phyloP scores from a whole-genome alignment of 1,284 basidiomycete species.

The Cutaneotrichosporon cutaneum region DNA sequence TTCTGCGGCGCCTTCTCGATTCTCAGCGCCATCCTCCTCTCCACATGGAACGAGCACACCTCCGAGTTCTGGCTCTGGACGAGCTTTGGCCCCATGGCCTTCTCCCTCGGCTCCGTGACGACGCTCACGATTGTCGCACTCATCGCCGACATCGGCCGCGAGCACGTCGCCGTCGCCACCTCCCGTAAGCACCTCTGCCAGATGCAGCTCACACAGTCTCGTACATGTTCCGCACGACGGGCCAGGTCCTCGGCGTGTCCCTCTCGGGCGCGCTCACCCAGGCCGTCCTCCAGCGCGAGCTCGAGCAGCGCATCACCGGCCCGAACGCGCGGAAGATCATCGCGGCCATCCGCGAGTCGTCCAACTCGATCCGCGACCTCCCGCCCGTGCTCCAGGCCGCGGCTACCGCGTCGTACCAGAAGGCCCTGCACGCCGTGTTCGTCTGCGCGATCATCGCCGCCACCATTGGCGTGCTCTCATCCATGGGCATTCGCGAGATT shows the following conservation, averaged over 20 bases:
- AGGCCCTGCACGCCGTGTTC: conserved; percentile 81
- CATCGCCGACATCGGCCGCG: conserved; percentile 73
- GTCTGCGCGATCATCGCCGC: conserved; percentile 63
- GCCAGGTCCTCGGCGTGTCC: conserved; percentile 85
- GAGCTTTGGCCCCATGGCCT: conserved; percentile 17
- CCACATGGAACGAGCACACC: conserved; percentile 54
- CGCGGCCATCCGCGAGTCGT: conserved; percentile 67
- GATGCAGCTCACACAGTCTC: conserved; percentile 62
- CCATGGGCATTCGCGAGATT: conserved; percentile 42
- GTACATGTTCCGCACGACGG: conserved; percentile 84
- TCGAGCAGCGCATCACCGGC: conserved; percentile 71
- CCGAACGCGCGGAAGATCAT: conserved; percentile 61
- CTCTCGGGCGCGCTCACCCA: conserved; percentile 78
- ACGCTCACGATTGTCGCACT: conserved; percentile 60
- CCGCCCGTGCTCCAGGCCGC: conserved; percentile 62
- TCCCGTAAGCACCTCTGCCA: conserved; percentile 63
- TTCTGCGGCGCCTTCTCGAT: conserved; percentile 31
- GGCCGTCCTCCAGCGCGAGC: conserved; percentile 65
- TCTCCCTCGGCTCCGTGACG: conserved; percentile 37
- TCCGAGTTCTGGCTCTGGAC: conserved; percentile 51
- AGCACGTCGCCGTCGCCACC: conserved; percentile 78
- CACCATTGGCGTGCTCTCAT: conserved; percentile 35
- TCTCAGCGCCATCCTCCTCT: conserved; percentile 31
- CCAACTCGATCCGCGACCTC: conserved; percentile 72
- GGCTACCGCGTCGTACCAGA: conserved; percentile 78